Conservation (phyloP, 768 basidiomycete genomes). For the Boletus subcaerulescens region DNA sequence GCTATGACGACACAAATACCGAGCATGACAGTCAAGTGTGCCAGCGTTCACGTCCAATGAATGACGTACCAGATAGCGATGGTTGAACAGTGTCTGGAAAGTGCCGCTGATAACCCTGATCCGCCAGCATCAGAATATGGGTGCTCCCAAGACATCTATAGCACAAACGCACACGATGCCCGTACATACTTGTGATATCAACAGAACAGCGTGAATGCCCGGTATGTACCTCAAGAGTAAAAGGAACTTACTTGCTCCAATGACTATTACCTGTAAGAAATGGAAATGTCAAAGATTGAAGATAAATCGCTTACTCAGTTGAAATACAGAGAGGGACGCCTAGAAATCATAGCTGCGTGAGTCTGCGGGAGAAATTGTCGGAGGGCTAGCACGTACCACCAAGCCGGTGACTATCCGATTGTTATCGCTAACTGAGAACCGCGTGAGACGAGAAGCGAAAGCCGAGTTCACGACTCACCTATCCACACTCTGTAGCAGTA, state of each 20-base stretch:
- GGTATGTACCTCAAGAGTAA: background rate
- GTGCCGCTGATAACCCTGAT: too few species aligned
- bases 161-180: background rate
- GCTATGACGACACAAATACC: too few species aligned
- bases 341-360: background rate
- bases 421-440: background rate
- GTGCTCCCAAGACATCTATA: background rate
- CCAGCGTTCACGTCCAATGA: too few species aligned
- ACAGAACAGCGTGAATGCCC: too few species aligned
- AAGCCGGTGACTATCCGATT: background rate
- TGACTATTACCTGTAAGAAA: background rate
- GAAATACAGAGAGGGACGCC: background rate
- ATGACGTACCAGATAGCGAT: too few species aligned
- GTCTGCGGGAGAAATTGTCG: too few species aligned
- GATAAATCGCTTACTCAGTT: background rate
- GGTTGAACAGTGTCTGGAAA: too few species aligned
- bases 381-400: background rate
- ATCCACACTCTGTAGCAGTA: conserved; percentile 5
- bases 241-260: background rate
- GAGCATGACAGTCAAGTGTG: too few species aligned
- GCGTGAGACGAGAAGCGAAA: background rate
- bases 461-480: background rate
- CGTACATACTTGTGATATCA: background rate
- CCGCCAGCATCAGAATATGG: background rate
- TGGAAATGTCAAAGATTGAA: too few species aligned